Percentiles rank a stretch among this genome's conserved stretches.
phyloP scores from a whole-genome alignment of 2,329 filamentous ascomycete species.

The Chaetomium sp. region DNA sequence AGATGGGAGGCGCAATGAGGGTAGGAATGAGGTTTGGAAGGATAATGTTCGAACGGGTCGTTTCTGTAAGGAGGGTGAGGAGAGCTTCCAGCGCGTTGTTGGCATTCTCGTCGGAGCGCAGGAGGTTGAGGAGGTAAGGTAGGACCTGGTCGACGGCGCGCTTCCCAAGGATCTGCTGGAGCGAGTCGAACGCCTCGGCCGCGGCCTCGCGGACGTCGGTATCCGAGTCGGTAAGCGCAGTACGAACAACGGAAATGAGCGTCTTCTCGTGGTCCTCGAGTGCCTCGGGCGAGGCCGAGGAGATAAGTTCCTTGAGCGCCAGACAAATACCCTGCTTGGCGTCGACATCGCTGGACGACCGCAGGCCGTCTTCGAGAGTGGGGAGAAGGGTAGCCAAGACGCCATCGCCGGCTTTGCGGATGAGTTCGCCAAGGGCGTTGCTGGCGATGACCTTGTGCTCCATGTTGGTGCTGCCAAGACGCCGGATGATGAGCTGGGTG shows the following conservation, averaged over 20 bases:
- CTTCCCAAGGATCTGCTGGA: slow-evolving; percentile 92
- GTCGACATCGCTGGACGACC: slow-evolving; percentile 82
- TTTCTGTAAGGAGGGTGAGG: slow-evolving; percentile 87
- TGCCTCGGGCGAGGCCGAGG: slow-evolving; percentile 78
- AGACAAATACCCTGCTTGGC: slow-evolving; percentile 97
- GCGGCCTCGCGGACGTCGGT: slow-evolving; percentile 89
- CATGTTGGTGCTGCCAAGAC: slow-evolving; percentile 91
- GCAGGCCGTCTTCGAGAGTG: slow-evolving; percentile 84
- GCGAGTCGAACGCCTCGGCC: slow-evolving; percentile 90
- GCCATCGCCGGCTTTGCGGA: slow-evolving; percentile 91
- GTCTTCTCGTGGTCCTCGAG: slow-evolving; percentile 93
- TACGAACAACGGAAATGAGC: slow-evolving; percentile 87
- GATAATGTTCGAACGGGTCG: slow-evolving; percentile 91
- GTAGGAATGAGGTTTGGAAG: slow-evolving; percentile 93
- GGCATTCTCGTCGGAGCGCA: slow-evolving; percentile 78
- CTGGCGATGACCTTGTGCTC: slow-evolving; percentile 98
- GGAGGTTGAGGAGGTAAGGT: slow-evolving; percentile 82
- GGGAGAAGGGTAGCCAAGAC: slow-evolving; percentile 83
- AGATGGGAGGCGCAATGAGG: slow-evolving; percentile 81
- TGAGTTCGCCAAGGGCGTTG: slow-evolving; percentile 92
- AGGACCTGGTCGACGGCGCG: slow-evolving; percentile 91
- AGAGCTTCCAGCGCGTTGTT: slow-evolving; percentile 90
- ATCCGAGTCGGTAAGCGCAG: slow-evolving; percentile 84
- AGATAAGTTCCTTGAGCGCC: slow-evolving; percentile 86
- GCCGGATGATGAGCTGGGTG: slow-evolving; percentile 88